A percentile compares a stretch with the other conserved stretches of the same genome.
phyloP scores from a whole-genome alignment of 176 grass and related monocot genomes.

The Triticum dicoccoides region DNA sequence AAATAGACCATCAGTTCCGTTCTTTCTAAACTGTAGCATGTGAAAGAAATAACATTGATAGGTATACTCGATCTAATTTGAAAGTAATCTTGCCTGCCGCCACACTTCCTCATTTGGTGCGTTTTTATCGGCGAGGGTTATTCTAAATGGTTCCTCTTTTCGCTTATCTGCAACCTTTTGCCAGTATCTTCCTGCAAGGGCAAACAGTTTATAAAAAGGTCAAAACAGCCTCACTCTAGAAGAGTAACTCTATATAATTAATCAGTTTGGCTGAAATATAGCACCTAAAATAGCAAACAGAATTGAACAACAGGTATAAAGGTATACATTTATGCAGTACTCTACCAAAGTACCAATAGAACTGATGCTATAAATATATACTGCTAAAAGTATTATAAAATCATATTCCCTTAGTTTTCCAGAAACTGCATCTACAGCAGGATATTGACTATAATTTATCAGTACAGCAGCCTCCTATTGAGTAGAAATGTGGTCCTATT shows the following conservation, averaged over 20 bases:
- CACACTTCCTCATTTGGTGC: slow-evolving; percentile 94
- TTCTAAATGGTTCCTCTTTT: slow-evolving; percentile 68
- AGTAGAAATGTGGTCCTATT: neutral
- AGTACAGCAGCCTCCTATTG: neutral
- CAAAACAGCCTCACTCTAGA: neutral
- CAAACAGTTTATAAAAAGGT: slow-evolving; percentile 15
- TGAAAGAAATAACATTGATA: neutral
- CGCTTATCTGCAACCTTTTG: slow-evolving; percentile 69
- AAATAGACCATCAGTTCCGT: slow-evolving; percentile 21
- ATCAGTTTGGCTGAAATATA: neutral
- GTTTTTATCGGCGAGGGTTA: slow-evolving; percentile 96
- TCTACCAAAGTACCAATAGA: neutral
- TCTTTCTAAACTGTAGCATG: neutral
- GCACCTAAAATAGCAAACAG: neutral
- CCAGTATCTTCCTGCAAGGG: slow-evolving; percentile 81
- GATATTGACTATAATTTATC: neutral
- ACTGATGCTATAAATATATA: neutral
- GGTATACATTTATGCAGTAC: neutral
- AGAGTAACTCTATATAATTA: neutral
- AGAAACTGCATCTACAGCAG: neutral
- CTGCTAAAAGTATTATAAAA: neutral
- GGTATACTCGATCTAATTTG: neutral
- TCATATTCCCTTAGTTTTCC: neutral
- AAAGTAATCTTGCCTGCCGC: slow-evolving; percentile 59
- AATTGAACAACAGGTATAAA: neutral